phyloP scores from a whole-genome alignment of 345 rosid species.

The Gossypium arboreum region DNA sequence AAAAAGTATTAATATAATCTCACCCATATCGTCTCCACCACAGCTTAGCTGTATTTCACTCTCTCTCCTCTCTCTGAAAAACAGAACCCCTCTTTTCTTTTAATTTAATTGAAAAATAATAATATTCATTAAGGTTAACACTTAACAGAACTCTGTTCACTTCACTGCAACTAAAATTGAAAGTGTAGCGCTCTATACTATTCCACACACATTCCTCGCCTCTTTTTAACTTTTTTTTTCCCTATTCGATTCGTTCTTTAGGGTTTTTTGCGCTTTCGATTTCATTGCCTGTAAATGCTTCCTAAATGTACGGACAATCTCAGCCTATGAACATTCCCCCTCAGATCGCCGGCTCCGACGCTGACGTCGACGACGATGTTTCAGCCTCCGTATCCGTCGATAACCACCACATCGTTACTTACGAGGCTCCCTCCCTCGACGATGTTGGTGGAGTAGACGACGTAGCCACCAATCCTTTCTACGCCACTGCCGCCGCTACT shows the following conservation, averaged over 20 bases:
- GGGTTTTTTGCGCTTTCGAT: not conserved
- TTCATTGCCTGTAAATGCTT: conserved; percentile 27
- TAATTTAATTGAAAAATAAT: too few species aligned
- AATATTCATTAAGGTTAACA: too few species aligned
- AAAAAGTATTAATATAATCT: not conserved
- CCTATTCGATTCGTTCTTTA: not conserved
- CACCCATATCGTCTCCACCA: conserved; percentile 12
- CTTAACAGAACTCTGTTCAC: too few species aligned
- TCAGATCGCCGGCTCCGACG: conserved; percentile 37
- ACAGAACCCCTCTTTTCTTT: not conserved
- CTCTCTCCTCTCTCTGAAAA: not conserved
- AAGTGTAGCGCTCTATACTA: too few species aligned
- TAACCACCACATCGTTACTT: conserved; percentile 31
- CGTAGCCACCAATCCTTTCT: conserved; percentile 49
- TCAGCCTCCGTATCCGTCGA: conserved; percentile 40
- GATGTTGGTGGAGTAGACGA: conserved; percentile 47
- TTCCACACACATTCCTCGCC: too few species aligned
- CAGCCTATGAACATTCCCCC: conserved; percentile 49
- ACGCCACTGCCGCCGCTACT: conserved; percentile 28
- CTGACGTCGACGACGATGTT: conserved; percentile 36
- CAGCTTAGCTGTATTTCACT: conserved; percentile 1
- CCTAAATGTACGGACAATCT: conserved; percentile 58
- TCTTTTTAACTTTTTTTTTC: too few species aligned
- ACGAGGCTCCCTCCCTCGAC: conserved; percentile 42
- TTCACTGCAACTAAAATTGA: too few species aligned